These are phyloP conservation scores for Trichomonas tenax DNA, from an alignment of 208 protist species.

Conservation along the genomic window DNA sequence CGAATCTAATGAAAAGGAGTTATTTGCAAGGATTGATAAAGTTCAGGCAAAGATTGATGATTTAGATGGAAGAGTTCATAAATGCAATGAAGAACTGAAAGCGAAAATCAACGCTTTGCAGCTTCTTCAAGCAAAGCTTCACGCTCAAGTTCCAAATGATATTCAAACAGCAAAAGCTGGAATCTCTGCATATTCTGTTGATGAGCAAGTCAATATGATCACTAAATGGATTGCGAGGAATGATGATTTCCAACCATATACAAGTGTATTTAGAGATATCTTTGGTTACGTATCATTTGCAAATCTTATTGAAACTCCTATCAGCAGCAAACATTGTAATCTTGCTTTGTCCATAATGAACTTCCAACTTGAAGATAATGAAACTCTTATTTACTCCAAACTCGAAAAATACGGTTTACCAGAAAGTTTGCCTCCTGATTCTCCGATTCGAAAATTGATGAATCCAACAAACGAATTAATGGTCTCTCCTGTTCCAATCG, in stretches of 20 bases:
- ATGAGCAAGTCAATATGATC: neutral
- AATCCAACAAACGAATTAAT: neutral
- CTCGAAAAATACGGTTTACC: neutral
- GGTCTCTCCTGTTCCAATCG: neutral
- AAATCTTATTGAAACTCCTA: neutral
- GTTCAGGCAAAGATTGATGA: neutral
- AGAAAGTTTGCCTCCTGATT: neutral
- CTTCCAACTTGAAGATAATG: neutral
- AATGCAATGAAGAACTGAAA: neutral
- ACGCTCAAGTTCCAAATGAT: neutral
- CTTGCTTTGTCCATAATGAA: neutral
- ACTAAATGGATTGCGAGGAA: neutral
- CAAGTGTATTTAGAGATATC: neutral
- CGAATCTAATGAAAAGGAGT: neutral
- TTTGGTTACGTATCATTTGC: neutral
- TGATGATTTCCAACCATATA: neutral
- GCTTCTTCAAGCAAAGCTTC: neutral
- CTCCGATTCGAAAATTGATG: neutral
- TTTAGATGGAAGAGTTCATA: neutral
- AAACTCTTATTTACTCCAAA: neutral
- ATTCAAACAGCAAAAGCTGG: neutral
- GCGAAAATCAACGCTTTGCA: neutral
- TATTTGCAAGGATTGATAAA: neutral
- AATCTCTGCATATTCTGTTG: neutral
- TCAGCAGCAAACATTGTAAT: neutral